A percentile compares a stretch with the other conserved stretches of the same genome.
Conservation (phyloP, 2,329 filamentous ascomycete species). For the Podosphaera fusca region DNA sequence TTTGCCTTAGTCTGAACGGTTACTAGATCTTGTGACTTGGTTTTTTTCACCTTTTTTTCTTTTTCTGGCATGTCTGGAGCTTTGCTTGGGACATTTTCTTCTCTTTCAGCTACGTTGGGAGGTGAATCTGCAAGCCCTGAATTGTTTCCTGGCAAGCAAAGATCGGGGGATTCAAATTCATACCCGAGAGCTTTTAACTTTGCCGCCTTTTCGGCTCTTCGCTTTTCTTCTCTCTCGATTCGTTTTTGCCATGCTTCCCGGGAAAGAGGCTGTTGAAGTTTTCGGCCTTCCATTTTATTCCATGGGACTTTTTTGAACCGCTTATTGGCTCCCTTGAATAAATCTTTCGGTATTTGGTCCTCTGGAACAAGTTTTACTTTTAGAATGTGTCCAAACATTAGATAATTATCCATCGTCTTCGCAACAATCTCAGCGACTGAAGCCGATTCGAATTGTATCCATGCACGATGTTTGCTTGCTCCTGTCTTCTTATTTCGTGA, state of each 20-base stretch:
- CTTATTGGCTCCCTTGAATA: conserved; percentile 79
- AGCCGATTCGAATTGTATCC: conserved; percentile 60
- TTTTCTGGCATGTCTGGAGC: too few species aligned
- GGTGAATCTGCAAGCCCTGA: not conserved
- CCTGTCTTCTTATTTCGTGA: conserved; percentile 86
- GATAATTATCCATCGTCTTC: conserved; percentile 93
- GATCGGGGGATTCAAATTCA: conserved; percentile 48
- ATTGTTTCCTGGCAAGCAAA: conserved; percentile 29
- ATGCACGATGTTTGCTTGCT: conserved; percentile 79
- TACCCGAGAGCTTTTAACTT: conserved; percentile 67
- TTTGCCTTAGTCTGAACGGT: too few species aligned
- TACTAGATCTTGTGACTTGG: too few species aligned
- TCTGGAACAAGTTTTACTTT: conserved; percentile 61
- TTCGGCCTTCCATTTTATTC: conserved; percentile 62
- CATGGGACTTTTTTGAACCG: conserved; percentile 76
- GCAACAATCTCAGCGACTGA: conserved; percentile 80
- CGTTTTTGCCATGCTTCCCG: conserved; percentile 60
- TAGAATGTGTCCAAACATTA: conserved; percentile 82
- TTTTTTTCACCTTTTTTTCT: too few species aligned
- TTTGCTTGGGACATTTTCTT: too few species aligned
- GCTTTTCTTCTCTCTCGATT: conserved; percentile 48
- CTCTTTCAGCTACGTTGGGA: not conserved
- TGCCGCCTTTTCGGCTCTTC: conserved; percentile 42
- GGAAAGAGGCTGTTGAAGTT: conserved; percentile 48
- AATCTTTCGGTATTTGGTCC: conserved; percentile 53